Evolutionary conservation across 768 basidiomycete species (phyloP), one percentile per base, ranked within the genome.

Genomic region (Rhodotorula babjevae): DNA sequence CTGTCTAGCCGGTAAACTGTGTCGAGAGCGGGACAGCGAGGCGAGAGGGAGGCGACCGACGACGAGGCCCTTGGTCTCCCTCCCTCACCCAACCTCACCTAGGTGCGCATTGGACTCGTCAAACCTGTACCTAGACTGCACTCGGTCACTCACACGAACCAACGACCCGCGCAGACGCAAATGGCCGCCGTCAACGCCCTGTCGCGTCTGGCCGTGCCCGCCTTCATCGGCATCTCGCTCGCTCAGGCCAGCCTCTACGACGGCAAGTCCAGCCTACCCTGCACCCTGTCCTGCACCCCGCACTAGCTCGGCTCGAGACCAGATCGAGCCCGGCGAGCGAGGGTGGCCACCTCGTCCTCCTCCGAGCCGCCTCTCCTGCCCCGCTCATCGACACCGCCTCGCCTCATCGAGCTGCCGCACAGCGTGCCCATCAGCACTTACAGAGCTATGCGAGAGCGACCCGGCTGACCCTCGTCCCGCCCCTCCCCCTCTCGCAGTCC

Each of bases 241-340:
- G 75, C 84, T 52, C 84, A 86, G 71, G 81, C 86, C 16, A 84
- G 84, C 63, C 79, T 87, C 69, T 87, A 87, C 79, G 87, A 87
- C 78, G 75, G 74, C 67, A 0, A 56, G 64, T 36, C 47, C 23
- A n/a, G n/a, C 56, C 55, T 14, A 0, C 58, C 40, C 16, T 50
- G 36, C n/a, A n/a, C n/a, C n/a, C n/a, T 36, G 7, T 27, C 33
- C 52, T 40, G 23, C 12, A 15, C 49, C 1, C 27, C 2, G 8
- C 33, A 25, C 60, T 11, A 29, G n/a, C 67, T 23, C 18, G n/a
- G 27, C 21, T 27, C 53, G 36, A 36, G 36, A 36, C 36, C 36
- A 9, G 36, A 36, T 36, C 36, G 36, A 36, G 5, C 36, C 5
- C 36, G 36, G 36, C 36, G 36, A 36, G 36, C 36, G 36, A 36